These are phyloP conservation scores for Ceratocystis huliohia DNA, from an alignment of 2,329 filamentous ascomycete genomes.

Conservation along the genomic window DNA sequence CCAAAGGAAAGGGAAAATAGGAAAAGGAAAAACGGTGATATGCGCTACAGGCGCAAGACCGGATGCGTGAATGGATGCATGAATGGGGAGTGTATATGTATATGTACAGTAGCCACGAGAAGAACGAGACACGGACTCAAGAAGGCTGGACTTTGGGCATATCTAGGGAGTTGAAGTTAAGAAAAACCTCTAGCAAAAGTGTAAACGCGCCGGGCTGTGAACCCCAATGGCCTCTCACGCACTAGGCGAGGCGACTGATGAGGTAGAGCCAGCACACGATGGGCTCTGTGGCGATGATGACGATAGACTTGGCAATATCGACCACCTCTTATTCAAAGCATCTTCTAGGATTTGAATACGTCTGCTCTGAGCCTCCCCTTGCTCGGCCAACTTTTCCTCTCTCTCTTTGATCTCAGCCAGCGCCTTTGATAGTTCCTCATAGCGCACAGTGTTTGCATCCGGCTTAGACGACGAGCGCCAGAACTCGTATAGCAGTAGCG, in stretches of 20 bases:
- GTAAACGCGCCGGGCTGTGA: no score
- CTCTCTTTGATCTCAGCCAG: slow-evolving; percentile 39
- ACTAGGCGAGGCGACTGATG: neutral
- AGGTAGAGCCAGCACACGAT: neutral
- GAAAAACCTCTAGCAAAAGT: no score
- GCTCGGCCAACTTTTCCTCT: slow-evolving; percentile 38
- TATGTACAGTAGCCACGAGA: neutral
- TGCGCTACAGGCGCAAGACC: neutral
- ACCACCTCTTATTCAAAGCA: slow-evolving; percentile 39
- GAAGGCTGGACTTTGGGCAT: neutral
- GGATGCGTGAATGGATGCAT: no score
- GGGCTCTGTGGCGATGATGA: neutral
- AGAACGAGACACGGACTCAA: neutral
- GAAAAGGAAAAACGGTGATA: neutral
- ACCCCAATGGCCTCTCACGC: neutral
- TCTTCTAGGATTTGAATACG: slow-evolving; percentile 43
- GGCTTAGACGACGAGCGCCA: slow-evolving; percentile 48
- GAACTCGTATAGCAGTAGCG: slow-evolving; percentile 49
- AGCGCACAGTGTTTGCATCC: slow-evolving; percentile 42
- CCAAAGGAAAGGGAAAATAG: neutral
- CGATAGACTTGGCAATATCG: slow-evolving; percentile 33
- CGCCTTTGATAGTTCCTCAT: slow-evolving; percentile 37
- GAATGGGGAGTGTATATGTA: neutral
- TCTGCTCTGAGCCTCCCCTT: slow-evolving; percentile 35
- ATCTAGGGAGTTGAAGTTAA: no score